Evolutionary conservation across 441 rosid species (phyloP).

Genomic region (Kokia cookei): DNA sequence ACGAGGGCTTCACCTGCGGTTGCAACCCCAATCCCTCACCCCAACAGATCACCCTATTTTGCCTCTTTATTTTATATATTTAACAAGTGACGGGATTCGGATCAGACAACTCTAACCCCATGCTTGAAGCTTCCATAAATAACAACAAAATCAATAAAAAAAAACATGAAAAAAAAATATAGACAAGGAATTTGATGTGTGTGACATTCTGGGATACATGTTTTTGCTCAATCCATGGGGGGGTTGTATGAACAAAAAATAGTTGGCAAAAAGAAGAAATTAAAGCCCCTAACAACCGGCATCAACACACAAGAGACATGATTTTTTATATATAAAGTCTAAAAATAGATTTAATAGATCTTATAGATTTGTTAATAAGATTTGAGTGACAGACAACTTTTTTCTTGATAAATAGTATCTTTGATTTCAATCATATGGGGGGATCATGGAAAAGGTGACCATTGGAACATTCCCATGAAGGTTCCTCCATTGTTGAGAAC

Average conservation of each 20-base stretch:
- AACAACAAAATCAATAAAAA: background rate
- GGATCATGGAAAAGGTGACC: constrained; percentile 26
- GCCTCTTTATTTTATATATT: too few relatives aligned
- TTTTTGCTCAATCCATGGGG: background rate
- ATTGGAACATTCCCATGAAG: constrained; percentile 37
- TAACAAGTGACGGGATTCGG: too few relatives aligned
- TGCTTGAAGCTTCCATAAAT: background rate
- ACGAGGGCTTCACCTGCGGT: too few relatives aligned
- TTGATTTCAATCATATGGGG: constrained; percentile 25
- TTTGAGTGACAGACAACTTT: background rate
- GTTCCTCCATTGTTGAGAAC: constrained; percentile 23
- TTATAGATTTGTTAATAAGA: background rate
- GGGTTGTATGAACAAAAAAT: background rate
- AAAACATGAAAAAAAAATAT: background rate
- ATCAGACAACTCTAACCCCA: background rate
- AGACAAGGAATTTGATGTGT: constrained; percentile 6
- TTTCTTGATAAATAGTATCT: constrained; percentile 7
- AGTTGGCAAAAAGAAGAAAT: constrained; percentile 25
- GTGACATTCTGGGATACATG: constrained; percentile 2
- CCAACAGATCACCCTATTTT: too few relatives aligned
- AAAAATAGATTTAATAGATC: background rate
- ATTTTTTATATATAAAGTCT: background rate
- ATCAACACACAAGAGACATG: constrained; percentile 13
- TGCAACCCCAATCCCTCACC: too few relatives aligned
- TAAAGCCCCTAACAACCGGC: constrained; percentile 30